Percentiles rank a stretch among this genome's conserved stretches.
phyloP scores from a whole-genome alignment of 2,329 filamentous ascomycete genomes.

The Boeremia lycopersici region DNA sequence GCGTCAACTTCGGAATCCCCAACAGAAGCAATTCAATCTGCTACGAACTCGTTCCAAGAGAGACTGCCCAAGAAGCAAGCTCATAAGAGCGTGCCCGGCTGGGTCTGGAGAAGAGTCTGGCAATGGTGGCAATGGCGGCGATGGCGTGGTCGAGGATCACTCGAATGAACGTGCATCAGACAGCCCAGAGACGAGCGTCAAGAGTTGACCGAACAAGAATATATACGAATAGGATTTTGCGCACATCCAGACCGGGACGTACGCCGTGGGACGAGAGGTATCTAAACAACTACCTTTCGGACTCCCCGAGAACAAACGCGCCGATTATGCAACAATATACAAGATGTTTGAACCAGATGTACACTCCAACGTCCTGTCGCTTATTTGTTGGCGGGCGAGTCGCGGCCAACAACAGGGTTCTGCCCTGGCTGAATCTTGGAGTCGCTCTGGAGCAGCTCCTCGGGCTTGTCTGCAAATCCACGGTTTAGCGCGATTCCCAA shows the following conservation, averaged over 20 bases:
- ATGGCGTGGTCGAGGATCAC: no score
- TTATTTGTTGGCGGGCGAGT: conserved; percentile 59
- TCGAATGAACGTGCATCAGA: no score
- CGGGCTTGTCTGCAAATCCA: conserved; percentile 55
- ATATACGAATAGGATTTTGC: conserved; percentile 5
- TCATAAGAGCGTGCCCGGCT: no score
- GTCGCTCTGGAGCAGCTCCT: conserved; percentile 59
- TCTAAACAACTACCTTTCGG: conserved; percentile 9
- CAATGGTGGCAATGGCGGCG: no score
- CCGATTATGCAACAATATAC: conserved; percentile 19
- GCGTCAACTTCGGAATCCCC: no score
- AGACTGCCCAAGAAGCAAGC: no score
- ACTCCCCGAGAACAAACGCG: conserved; percentile 12
- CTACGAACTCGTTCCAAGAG: no score
- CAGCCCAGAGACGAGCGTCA: no score
- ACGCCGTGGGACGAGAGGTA: conserved; percentile 4
- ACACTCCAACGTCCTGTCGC: neutral
- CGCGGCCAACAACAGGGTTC: conserved; percentile 53
- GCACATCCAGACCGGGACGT: conserved; percentile 4
- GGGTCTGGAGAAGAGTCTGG: no score
- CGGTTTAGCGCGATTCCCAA: conserved; percentile 32
- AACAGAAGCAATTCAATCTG: no score
- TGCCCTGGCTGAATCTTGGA: conserved; percentile 51
- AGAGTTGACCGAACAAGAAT: conserved; percentile 1
- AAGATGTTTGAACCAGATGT: conserved; percentile 9